Evolutionary conservation across 176 grass and related monocot species (phyloP), one percentile per base, ranked within the genome.

Genomic region (Triticum urartu): DNA sequence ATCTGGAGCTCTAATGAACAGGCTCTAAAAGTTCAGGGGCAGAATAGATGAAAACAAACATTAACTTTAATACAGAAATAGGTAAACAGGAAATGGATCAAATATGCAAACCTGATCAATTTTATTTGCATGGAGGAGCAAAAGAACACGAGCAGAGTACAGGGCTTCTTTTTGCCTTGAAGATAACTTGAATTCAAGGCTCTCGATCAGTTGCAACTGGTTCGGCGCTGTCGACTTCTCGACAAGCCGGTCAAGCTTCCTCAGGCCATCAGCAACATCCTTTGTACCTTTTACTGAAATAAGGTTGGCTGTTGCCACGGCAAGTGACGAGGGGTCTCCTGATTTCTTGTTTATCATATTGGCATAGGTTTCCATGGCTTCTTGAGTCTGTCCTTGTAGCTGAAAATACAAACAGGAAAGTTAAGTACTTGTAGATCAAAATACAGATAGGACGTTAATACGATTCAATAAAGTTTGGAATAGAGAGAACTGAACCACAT

Each of bases 91-190:
- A 50, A 35, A 80, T 81, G 14, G 64, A 77, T 77, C 5, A 64
- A 22, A 12, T n/a, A 56, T 38, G 48, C 58, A 74, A 56, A 98
- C 95, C 88, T 98, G 95, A 72, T 89, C 86, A 4, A 90, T 95
- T 87, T 90, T 95, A 82, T 98, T 95, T 62, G 91, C 64, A 65
- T 94, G 93, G 79, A 98, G 95, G 68, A 98, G 93, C 73, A 95
- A 81, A 84, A 95, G 95, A 79, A 95, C 89, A 38, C 79, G 83
- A 21, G 94, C 91, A 72, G 91, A 93, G 74, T 87, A 95, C 15
- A 98, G 25, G 26, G 91, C 90, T 89, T 98, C 93, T 40, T 98
- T 98, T 81, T 95, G 91, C 67, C 87, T 92, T 64, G 79, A 72
- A 56, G 76, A 89, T 65, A 98, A 74, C 81, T 93, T 91, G 80